A percentile compares a stretch with the other conserved stretches of the same genome.
These are phyloP conservation scores for Heterobasidion irregulare DNA, from an alignment of 1,284 basidiomycete genomes.

Conservation along the genomic window DNA sequence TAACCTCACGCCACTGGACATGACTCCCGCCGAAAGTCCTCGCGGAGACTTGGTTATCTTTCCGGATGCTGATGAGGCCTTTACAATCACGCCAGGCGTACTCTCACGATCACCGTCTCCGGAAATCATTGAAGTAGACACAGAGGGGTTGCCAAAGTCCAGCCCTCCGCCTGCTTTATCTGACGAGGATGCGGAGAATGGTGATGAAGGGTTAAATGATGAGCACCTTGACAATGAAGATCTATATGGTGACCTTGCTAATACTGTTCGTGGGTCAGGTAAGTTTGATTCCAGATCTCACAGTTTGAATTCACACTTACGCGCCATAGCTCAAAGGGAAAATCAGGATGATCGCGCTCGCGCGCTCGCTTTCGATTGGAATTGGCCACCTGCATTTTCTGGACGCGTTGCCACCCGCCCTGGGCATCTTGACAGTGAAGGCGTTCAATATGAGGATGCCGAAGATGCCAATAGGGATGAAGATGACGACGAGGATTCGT, in stretches of 20 bases:
- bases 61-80: not conserved
- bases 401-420: slow-evolving; percentile 18
- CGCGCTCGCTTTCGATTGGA: slow-evolving; percentile 21
- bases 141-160: not conserved
- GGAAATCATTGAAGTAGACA: not conserved
- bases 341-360: no score
- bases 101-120: slow-evolving; percentile 4
- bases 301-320: no score
- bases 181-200: not conserved
- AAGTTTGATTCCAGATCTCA: no score
- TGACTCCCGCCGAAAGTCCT: slow-evolving; percentile 6
- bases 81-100: slow-evolving; percentile 7
- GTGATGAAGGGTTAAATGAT: not conserved
- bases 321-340: no score
- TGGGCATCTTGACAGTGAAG: slow-evolving; percentile 15
- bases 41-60: slow-evolving; percentile 2
- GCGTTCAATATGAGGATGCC: slow-evolving; percentile 9
- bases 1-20: slow-evolving; percentile 8
- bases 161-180: not conserved
- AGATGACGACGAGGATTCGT: slow-evolving; percentile 19
- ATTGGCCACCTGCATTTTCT: slow-evolving; percentile 26
- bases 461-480: slow-evolving; percentile 13
- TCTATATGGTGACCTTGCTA: slow-evolving; percentile 1
- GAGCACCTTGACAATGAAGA: not conserved
- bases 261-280: not conserved